Evolutionary conservation across 176 grass and related monocot species (phyloP), one percentile per base, ranked within the genome.

Genomic region (Chloris gayana): DNA sequence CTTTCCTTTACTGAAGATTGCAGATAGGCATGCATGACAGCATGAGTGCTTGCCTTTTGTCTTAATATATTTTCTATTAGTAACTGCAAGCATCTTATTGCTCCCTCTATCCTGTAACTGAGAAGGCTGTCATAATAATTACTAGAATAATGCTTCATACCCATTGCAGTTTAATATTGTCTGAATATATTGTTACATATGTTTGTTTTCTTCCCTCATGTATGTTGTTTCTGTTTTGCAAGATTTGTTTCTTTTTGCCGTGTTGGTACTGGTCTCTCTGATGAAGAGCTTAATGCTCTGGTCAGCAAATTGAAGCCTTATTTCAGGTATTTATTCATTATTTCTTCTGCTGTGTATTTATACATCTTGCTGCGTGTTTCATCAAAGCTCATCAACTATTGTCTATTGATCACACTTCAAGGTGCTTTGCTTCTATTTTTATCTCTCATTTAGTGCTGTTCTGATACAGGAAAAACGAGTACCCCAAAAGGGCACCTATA

Each of bases 171-270:
- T 74, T 69, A 42, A 65, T 83, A 53, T 71, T 32, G 65, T 42
- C 26, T 70, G 47, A 69, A 38, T 70, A 54, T 76, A 8, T 73
- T 30, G 41, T 79, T 82, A 45, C 70, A 75, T 56, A 64, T 88
- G 64, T 70, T 80, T 86, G 26, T 37, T 70, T 61, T 63, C 47
- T 61, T 72, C 45, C 44, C 64, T 83, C 66, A 54, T 63, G 50
- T 87, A 65, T 70, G 64, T 83, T 68, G 45, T 63, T 86, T 73
- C 51, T 44, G 59, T 84, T 82, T 81, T 82, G 69, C 56, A 80
- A 98, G 95, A 60, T 98, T 98, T 90, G 70, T 98, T 82, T 94
- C 95, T 45, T 98, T 98, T 78, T 98, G 95, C 72, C 92, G 95
- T 74, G 88, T 94, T 6, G 95, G 95, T 73, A 94, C 80, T 78